These are phyloP conservation scores for Scheffersomyces titani DNA, from an alignment of 1,139 yeast genomes.

Conservation along the genomic window DNA sequence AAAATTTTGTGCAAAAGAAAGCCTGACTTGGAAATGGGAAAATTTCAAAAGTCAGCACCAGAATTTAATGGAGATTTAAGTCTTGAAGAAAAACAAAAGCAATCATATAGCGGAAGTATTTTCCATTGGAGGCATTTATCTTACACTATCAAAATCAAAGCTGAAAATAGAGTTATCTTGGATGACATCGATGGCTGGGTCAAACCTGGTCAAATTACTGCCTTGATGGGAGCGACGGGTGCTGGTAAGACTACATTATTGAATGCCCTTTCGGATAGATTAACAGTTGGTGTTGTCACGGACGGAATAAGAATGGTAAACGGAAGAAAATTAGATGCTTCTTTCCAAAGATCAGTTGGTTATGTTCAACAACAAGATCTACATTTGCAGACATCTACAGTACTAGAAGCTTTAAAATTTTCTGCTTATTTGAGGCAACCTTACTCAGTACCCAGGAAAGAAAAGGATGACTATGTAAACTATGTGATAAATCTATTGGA, in stretches of 20 bases:
- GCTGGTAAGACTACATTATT: slow-evolving; percentile 38
- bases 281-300: slow-evolving; percentile 35
- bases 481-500: slow-evolving; percentile 38
- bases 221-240: slow-evolving; percentile 36
- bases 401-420: slow-evolving; percentile 38
- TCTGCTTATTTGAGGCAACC: slow-evolving; percentile 42
- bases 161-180: slow-evolving; percentile 62
- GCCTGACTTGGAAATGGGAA: slow-evolving; percentile 22
- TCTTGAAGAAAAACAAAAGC: not conserved
- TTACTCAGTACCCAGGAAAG: slow-evolving; percentile 23
- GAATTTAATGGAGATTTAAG: not conserved
- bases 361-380: slow-evolving; percentile 44
- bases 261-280: slow-evolving; percentile 34
- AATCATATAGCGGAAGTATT: slow-evolving; percentile 13
- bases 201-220: slow-evolving; percentile 53
- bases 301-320: slow-evolving; percentile 39
- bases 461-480: slow-evolving; percentile 38
- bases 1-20: slow-evolving; percentile 28
- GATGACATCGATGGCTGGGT: slow-evolving; percentile 43
- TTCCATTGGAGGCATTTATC: slow-evolving; percentile 64
- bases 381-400: slow-evolving; percentile 38
- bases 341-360: slow-evolving; percentile 44
- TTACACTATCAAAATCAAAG: slow-evolving; percentile 68
- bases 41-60: not conserved
- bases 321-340: slow-evolving; percentile 33